These are phyloP conservation scores for Hymenoscyphus fraxineus DNA, from an alignment of 2,329 filamentous ascomycete genomes.

Conservation along the genomic window DNA sequence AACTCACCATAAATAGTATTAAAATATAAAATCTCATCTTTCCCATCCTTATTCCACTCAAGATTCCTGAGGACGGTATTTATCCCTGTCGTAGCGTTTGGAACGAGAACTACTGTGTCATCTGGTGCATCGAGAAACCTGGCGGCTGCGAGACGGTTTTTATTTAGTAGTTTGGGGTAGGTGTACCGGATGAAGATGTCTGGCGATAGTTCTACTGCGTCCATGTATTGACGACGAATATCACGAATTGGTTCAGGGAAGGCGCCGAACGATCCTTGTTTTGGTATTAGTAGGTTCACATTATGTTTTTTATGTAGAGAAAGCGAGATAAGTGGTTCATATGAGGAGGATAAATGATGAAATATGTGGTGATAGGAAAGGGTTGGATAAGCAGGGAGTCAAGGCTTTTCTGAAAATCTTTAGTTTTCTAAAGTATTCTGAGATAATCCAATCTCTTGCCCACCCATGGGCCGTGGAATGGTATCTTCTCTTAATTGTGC, in stretches of 20 bases:
- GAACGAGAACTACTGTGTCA: conserved; percentile 69
- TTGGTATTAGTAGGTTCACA: background rate
- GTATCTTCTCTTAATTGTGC: no score
- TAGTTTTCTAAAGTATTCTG: no score
- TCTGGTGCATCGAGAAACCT: conserved; percentile 60
- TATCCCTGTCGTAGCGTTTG: conserved; percentile 74
- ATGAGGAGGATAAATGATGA: no score
- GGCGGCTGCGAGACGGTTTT: conserved; percentile 61
- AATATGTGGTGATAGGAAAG: background rate
- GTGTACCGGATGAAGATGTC: conserved; percentile 74
- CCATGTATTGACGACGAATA: conserved; percentile 61
- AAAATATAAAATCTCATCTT: conserved; percentile 76
- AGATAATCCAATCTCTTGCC: no score
- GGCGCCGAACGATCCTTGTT: conserved; percentile 70
- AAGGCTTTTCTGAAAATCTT: background rate
- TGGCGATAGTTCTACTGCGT: conserved; percentile 61
- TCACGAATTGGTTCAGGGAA: conserved; percentile 61
- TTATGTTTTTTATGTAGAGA: background rate
- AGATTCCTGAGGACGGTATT: conserved; percentile 80
- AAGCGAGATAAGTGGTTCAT: background rate
- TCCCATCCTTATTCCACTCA: conserved; percentile 53
- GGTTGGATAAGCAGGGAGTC: background rate
- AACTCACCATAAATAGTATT: conserved; percentile 64
- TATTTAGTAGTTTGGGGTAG: conserved; percentile 59
- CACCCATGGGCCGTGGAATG: no score